Conservation (phyloP, 805 yeast genomes). For the Candida lessepsii region DNA sequence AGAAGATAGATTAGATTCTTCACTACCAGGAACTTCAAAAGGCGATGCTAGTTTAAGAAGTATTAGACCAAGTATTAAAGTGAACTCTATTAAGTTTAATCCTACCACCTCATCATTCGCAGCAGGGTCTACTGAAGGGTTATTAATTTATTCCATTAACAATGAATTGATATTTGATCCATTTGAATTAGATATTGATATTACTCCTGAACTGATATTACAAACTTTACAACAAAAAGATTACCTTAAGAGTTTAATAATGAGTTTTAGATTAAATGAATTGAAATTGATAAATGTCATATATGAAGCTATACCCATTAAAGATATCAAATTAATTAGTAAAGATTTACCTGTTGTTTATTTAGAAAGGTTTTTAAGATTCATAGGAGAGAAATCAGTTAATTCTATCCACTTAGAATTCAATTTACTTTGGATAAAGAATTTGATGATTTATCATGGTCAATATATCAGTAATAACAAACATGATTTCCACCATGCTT, state of each 20-base stretch:
- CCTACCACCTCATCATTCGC: constrained; percentile 91
- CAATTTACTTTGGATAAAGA: constrained; percentile 76
- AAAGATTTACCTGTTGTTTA: constrained; percentile 77
- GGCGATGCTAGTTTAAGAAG: constrained; percentile 74
- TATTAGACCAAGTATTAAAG: constrained; percentile 79
- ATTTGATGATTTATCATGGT: constrained; percentile 72
- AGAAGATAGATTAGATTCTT: constrained; percentile 73
- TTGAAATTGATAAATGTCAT: constrained; percentile 65
- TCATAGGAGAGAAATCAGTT: constrained; percentile 64
- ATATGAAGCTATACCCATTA: constrained; percentile 69
- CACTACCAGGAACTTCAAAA: constrained; percentile 84
- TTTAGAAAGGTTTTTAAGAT: constrained; percentile 61
- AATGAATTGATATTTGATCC: constrained; percentile 82
- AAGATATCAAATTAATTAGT: constrained; percentile 66
- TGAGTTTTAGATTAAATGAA: constrained; percentile 94
- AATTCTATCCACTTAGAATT: constrained; percentile 84
- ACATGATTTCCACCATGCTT: constrained; percentile 58
- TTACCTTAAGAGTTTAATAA: constrained; percentile 75
- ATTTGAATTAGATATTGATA: constrained; percentile 87
- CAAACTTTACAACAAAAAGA: constrained; percentile 59
- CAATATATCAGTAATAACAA: constrained; percentile 62
- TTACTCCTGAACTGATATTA: constrained; percentile 76
- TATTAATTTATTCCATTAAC: constrained; percentile 78
- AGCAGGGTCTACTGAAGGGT: constrained; percentile 93
- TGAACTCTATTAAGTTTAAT: constrained; percentile 74